Conservation (phyloP, 176 grass and related monocot species). For the sorghum (Sorghum bicolor) region Sorghum_bicolor_NCBIv3 NC_012871.2:73721501-73722000, state of each 20-base stretch:
- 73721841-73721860: too few relatives aligned
- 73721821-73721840: too few relatives aligned
- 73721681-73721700: not conserved
- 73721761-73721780: not conserved
- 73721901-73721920: too few relatives aligned
- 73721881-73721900: too few relatives aligned
- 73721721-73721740: not conserved
- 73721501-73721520: not conserved
- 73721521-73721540: not conserved
- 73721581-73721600: not conserved
- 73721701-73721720: slow-evolving; percentile 2
- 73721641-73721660: not conserved
- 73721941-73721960: not conserved
- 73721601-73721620: too few relatives aligned
- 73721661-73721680: not conserved
- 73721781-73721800: not conserved
- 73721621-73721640: not conserved
- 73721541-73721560: not conserved
- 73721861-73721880: too few relatives aligned
- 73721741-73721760: not conserved
- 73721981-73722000: not conserved
- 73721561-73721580: not conserved
- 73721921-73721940: not conserved
- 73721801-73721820: too few relatives aligned
- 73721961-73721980: not conserved